phyloP scores from a whole-genome alignment of 495 filamentous ascomycete species.

The Immersiella caudata region DNA sequence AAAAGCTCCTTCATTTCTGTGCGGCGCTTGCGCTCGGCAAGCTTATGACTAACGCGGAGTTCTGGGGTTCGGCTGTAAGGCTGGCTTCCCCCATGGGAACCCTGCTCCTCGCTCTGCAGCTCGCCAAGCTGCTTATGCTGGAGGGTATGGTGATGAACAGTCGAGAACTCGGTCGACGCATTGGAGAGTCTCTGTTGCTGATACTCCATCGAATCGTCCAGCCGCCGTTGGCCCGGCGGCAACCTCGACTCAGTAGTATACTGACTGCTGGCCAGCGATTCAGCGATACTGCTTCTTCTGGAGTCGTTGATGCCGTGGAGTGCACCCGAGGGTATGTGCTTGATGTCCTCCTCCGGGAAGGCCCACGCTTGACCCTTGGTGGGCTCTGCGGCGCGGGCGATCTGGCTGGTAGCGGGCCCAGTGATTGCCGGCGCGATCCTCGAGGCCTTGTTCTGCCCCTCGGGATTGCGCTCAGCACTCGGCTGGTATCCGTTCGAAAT shows the following conservation, averaged over 20 bases:
- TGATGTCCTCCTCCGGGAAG: constrained; percentile 75
- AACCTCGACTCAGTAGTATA: constrained; percentile 71
- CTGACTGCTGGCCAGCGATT: constrained; percentile 72
- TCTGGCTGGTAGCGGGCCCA: constrained; percentile 73
- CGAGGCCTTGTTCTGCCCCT: constrained; percentile 51
- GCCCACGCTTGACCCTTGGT: constrained; percentile 83
- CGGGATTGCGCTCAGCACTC: constrained; percentile 57
- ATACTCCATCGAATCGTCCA: constrained; percentile 56
- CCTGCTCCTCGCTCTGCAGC: constrained; percentile 61
- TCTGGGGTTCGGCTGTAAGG: constrained; percentile 95
- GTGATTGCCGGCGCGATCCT: constrained; percentile 75
- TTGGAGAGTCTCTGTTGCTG: constrained; percentile 38
- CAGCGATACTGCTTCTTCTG: constrained; percentile 70
- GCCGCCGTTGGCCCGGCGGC: constrained; percentile 69
- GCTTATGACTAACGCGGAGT: constrained; percentile 91
- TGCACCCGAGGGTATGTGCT: constrained; percentile 44
- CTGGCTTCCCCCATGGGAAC: constrained; percentile 60
- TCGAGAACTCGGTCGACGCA: constrained; percentile 42
- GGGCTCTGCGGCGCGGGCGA: constrained; percentile 78
- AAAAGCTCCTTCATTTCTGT: constrained; percentile 99
- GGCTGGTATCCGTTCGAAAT: constrained; percentile 67
- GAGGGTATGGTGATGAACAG: constrained; percentile 73
- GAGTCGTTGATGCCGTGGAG: constrained; percentile 64
- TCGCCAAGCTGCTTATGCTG: constrained; percentile 72
- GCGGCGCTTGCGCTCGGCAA: constrained; percentile 92